Conservation (phyloP, 2,329 filamentous ascomycete species). For the Ceratocystis colombiana region DNA sequence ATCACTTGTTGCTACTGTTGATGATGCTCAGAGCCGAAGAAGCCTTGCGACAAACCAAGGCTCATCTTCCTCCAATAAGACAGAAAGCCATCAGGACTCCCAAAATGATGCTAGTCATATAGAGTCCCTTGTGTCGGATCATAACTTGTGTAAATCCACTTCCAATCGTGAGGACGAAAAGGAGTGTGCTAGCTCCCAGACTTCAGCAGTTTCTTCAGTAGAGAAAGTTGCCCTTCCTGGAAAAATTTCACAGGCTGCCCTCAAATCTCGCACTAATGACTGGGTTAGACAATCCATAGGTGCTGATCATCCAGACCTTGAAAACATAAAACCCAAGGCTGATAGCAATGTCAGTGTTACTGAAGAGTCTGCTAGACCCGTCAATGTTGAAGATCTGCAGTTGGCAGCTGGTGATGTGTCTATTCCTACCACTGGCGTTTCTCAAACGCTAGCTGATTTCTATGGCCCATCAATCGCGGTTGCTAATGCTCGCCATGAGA, state of each 20-base stretch:
- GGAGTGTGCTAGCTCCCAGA: slow-evolving; percentile 35
- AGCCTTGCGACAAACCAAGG: background rate
- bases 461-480: slow-evolving; percentile 12
- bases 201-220: slow-evolving; percentile 41
- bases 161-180: background rate
- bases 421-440: slow-evolving; percentile 22
- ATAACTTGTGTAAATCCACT: background rate
- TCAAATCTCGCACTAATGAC: slow-evolving; percentile 84
- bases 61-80: background rate
- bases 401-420: slow-evolving; percentile 47
- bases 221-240: slow-evolving; percentile 55
- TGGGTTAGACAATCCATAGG: slow-evolving; percentile 83
- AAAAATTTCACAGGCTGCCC: slow-evolving; percentile 64
- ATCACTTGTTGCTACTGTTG: slow-evolving; percentile 50
- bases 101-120: background rate
- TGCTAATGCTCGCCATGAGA: background rate
- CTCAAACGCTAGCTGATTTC: slow-evolving; percentile 26
- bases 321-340: slow-evolving; percentile 46
- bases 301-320: slow-evolving; percentile 61
- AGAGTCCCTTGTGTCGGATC: background rate
- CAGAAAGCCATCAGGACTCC: background rate
- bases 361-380: slow-evolving; percentile 26
- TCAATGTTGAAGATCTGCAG: slow-evolving; percentile 54
- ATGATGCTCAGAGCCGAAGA: slow-evolving; percentile 32
- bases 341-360: slow-evolving; percentile 29